These are phyloP conservation scores for Symbiodinium pilosum DNA, from an alignment of 73 alveolate species.

Conservation along the genomic window DNA sequence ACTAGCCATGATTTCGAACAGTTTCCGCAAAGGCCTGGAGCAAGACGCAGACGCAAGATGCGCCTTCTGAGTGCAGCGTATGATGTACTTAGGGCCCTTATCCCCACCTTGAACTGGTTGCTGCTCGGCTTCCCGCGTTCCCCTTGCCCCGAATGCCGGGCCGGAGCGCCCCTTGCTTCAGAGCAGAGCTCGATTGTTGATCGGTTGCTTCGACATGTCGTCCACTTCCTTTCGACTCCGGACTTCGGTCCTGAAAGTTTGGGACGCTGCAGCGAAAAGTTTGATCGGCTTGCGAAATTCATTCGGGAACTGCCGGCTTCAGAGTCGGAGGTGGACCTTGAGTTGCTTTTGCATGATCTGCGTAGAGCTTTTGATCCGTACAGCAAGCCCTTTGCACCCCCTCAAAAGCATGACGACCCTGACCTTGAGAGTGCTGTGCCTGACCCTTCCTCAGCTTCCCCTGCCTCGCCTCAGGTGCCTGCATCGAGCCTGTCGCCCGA, in stretches of 20 bases:
- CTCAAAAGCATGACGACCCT: too few relatives aligned
- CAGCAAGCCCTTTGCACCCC: too few relatives aligned
- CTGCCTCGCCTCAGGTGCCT: too few relatives aligned
- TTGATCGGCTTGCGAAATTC: not conserved
- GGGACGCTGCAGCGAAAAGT: conserved; percentile 40
- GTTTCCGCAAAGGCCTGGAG: not conserved
- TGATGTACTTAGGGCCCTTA: not conserved
- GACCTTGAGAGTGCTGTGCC: too few relatives aligned
- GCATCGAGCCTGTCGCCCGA: too few relatives aligned
- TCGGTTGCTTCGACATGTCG: not conserved
- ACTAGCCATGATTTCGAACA: not conserved
- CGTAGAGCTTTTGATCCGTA: not conserved
- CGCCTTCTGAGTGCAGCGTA: not conserved
- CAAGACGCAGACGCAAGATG: not conserved
- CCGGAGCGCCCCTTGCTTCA: not conserved
- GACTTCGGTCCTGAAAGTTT: not conserved
- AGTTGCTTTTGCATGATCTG: not conserved
- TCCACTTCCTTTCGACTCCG: not conserved
- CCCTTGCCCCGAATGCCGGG: not conserved
- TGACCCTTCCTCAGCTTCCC: too few relatives aligned
- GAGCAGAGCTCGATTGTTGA: not conserved
- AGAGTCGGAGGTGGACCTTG: conserved; percentile 40
- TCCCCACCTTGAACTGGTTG: not conserved
- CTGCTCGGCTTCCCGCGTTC: not conserved
- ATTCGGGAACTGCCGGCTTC: conserved; percentile 41